Conservation (phyloP, 345 rosid genomes). For the Xanthoceras sorbifolium region DNA sequence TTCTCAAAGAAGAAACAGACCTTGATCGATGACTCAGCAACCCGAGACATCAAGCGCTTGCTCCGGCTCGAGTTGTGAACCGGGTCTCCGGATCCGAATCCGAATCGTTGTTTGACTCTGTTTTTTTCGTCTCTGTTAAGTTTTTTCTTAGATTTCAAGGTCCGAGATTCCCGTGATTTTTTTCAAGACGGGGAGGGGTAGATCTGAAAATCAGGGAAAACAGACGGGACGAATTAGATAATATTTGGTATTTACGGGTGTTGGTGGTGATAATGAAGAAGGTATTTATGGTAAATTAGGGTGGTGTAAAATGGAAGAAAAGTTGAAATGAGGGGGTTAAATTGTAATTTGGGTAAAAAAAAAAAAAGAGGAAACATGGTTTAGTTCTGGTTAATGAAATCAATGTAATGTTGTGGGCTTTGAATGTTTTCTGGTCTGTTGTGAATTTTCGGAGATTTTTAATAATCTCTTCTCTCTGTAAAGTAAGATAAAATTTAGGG, state of each 20-base stretch:
- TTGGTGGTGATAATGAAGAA: neutral
- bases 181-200: constrained; percentile 25
- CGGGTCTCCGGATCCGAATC: constrained; percentile 5
- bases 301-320: neutral
- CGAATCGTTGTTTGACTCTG: constrained; percentile 2
- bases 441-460: constrained; percentile 13
- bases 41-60: constrained; percentile 59
- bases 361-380: too few relatives aligned
- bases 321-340: neutral
- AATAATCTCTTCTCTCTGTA: neutral
- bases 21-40: constrained; percentile 50
- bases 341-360: neutral
- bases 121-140: constrained; percentile 8
- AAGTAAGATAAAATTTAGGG: constrained; percentile 6
- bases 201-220: constrained; percentile 23
- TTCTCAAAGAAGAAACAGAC: constrained; percentile 47
- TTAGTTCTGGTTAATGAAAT: too few relatives aligned
- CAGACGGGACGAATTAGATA: constrained; percentile 20
- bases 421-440: constrained; percentile 25
- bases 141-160: neutral
- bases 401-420: neutral
- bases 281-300: neutral
- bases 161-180: constrained; percentile 21
- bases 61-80: constrained; percentile 43
- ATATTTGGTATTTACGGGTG: neutral